A percentile compares a stretch with the other conserved stretches of the same genome.
Conservation (phyloP, 805 yeast genomes). For the Barnettozyma californica region DNA sequence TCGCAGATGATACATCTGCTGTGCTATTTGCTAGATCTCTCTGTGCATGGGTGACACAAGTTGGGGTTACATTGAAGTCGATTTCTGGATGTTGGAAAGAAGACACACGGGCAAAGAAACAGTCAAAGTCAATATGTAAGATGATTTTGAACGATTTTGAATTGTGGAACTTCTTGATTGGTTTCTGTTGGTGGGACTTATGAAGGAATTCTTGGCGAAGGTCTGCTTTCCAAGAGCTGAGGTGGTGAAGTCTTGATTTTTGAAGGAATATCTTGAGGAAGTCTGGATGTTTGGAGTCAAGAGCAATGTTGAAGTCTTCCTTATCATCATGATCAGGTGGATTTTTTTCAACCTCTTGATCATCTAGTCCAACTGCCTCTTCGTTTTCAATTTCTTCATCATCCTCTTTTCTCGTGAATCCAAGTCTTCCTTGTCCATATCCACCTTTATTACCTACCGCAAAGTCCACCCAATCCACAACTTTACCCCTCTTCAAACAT, state of each 20-base stretch:
- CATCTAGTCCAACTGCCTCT: conserved; percentile 4
- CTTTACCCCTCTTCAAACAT: conserved; percentile 40
- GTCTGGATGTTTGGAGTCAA: conserved; percentile 72
- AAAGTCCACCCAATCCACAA: conserved; percentile 70
- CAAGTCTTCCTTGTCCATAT: conserved; percentile 43
- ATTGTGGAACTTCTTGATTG: background rate
- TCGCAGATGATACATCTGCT: conserved; percentile 89
- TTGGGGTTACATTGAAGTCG: conserved; percentile 42
- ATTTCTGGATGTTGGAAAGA: conserved; percentile 50
- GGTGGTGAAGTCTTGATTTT: conserved; percentile 81
- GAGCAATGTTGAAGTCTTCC: conserved; percentile 3
- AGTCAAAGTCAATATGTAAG: conserved; percentile 87
- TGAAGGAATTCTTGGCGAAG: conserved; percentile 56
- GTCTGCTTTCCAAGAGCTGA: conserved; percentile 82
- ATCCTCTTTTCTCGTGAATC: conserved; percentile 4
- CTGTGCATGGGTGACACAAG: conserved; percentile 55
- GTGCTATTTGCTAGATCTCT: conserved; percentile 29
- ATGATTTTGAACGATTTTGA: conserved; percentile 30
- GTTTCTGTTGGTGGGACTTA: conserved; percentile 10
- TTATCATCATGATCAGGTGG: background rate
- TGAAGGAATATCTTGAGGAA: conserved; percentile 69
- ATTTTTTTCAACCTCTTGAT: conserved; percentile 8
- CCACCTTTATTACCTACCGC: conserved; percentile 41
- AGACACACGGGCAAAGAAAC: conserved; percentile 88
- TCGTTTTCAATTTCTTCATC: conserved; percentile 7